Evolutionary conservation across 1,284 basidiomycete species (phyloP).

Genomic region (Taiwanofungus camphoratus): DNA sequence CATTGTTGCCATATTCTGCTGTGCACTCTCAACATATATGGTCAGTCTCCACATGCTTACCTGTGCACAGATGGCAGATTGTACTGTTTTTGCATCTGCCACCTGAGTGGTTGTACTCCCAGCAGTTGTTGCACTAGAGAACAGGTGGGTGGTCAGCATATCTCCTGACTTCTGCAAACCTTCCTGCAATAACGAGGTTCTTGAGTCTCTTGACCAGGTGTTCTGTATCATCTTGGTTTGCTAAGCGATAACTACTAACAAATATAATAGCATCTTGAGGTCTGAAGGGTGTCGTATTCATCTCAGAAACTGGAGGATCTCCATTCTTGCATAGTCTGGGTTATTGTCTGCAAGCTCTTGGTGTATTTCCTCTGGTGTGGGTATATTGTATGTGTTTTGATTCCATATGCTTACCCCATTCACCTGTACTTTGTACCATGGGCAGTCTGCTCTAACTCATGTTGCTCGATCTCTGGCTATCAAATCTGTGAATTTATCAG

Average conservation of each 20-base stretch:
- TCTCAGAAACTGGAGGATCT: background rate
- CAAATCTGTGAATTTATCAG: background rate
- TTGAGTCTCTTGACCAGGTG: background rate
- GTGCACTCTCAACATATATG: background rate
- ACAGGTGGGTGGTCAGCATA: conserved; percentile 6
- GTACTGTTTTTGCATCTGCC: background rate
- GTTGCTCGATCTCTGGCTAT: background rate
- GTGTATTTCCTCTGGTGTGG: conserved; percentile 3
- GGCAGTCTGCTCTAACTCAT: background rate
- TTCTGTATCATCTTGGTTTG: background rate
- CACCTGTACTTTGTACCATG: conserved; percentile 5
- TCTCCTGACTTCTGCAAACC: background rate
- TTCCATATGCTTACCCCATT: conserved; percentile 1
- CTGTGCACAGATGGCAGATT: background rate
- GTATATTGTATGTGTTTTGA: background rate
- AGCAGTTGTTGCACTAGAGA: conserved; percentile 3
- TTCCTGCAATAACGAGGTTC: conserved; percentile 1
- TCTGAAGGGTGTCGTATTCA: conserved; percentile 1
- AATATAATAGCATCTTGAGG: background rate
- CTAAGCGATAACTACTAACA: conserved; percentile 2
- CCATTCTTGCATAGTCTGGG: conserved; percentile 4
- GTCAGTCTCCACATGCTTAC: background rate
- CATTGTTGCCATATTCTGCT: background rate
- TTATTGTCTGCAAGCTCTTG: conserved; percentile 1
- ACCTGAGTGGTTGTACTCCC: background rate